phyloP scores from a whole-genome alignment of 495 filamentous ascomycete species.

The Neurospora tetraspora region DNA sequence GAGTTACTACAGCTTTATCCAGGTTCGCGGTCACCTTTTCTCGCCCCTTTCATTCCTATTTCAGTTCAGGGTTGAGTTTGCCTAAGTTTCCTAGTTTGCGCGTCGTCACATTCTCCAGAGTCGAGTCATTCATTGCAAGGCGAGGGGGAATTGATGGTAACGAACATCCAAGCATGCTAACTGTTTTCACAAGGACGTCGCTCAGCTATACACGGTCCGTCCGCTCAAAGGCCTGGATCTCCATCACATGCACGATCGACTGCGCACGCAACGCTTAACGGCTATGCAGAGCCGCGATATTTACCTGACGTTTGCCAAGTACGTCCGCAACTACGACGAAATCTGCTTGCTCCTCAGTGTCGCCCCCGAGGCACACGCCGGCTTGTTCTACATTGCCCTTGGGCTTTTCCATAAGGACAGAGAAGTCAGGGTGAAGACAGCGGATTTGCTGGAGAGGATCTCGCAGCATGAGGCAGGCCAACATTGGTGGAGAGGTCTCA shows the following conservation, averaged over 20 bases:
- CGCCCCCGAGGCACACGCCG: constrained; percentile 76
- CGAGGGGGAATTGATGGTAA: not conserved
- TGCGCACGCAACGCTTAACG: constrained; percentile 66
- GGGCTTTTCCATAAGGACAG: constrained; percentile 86
- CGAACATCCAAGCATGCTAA: not conserved
- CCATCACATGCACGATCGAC: constrained; percentile 81
- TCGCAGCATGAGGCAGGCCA: constrained; percentile 78
- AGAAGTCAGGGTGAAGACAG: constrained; percentile 67
- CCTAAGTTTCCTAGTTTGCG: not conserved
- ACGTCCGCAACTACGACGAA: constrained; percentile 73
- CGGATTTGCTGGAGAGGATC: constrained; percentile 74
- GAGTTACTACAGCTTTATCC: constrained; percentile 90
- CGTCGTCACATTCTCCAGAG: not conserved
- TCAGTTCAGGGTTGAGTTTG: not conserved
- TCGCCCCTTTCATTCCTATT: not conserved
- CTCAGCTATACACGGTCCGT: constrained; percentile 51
- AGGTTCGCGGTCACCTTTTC: constrained; percentile 37
- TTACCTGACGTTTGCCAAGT: constrained; percentile 67
- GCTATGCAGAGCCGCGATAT: constrained; percentile 63
- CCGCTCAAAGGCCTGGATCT: constrained; percentile 80
- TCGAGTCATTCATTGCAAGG: not conserved
- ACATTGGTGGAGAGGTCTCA: constrained; percentile 84
- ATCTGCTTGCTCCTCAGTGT: constrained; percentile 82
- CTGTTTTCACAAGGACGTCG: constrained; percentile 42
- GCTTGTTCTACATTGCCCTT: constrained; percentile 83